phyloP scores from a whole-genome alignment of 1,139 yeast genomes.

The Nematodospora anomalae region DNA sequence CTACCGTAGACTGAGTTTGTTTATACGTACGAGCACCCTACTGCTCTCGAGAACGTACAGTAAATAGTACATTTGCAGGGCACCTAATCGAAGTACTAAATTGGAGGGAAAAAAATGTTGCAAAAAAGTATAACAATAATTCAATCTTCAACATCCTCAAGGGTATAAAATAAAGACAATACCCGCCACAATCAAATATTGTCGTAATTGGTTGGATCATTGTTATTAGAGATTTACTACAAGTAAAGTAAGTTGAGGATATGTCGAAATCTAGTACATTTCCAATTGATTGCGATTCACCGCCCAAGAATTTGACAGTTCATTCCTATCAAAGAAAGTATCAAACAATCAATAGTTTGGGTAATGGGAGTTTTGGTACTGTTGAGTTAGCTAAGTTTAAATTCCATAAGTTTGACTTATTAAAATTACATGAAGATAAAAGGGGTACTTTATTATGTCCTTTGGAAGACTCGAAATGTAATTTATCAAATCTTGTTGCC shows the following conservation, averaged over 20 bases:
- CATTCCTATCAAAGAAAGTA: conserved; percentile 46
- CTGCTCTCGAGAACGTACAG: no score
- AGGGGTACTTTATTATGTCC: conserved; percentile 55
- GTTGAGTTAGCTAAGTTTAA: conserved; percentile 60
- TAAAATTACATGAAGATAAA: conserved; percentile 16
- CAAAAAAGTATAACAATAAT: background rate
- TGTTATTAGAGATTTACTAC: no score
- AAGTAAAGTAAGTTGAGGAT: background rate
- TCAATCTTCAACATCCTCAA: background rate
- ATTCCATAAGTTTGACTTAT: conserved; percentile 16
- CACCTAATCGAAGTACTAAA: no score
- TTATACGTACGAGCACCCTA: no score
- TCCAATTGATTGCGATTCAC: conserved; percentile 18
- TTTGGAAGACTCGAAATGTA: conserved; percentile 25
- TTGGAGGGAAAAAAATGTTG: conserved; percentile 1
- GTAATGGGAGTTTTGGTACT: conserved; percentile 78
- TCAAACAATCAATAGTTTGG: conserved; percentile 53
- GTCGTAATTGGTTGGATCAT: no score
- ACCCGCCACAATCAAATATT: background rate
- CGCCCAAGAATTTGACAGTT: conserved; percentile 35
- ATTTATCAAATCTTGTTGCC: conserved; percentile 62
- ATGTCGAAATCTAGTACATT: conserved; percentile 10
- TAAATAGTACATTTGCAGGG: no score
- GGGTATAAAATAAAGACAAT: background rate
- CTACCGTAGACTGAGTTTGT: no score